Conservation (phyloP, 2,329 filamentous ascomycete genomes). For the Botrytis deweyae region DNA sequence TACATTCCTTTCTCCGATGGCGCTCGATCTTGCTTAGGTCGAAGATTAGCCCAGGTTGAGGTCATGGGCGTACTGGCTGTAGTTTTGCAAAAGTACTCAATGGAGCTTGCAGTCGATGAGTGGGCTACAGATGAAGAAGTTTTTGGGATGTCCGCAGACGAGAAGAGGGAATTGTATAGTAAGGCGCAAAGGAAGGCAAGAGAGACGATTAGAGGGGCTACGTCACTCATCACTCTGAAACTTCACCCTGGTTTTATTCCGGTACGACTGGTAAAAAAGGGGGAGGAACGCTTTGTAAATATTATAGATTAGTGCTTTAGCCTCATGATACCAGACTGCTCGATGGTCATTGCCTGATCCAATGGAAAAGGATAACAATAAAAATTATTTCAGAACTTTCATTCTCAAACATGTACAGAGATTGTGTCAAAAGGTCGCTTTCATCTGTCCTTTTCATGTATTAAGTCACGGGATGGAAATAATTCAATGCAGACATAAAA, state of each 20-base stretch:
- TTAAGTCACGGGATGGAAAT: not conserved
- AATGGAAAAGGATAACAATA: not conserved
- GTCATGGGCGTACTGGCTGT: slow-evolving; percentile 39
- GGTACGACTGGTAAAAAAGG: slow-evolving; percentile 66
- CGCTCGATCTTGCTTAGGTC: slow-evolving; percentile 42
- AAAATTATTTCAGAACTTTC: not conserved
- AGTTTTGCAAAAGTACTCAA: slow-evolving; percentile 33
- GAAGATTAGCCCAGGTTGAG: slow-evolving; percentile 42
- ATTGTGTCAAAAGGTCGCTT: not conserved
- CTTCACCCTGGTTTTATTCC: slow-evolving; percentile 59
- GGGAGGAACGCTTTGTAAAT: slow-evolving; percentile 64
- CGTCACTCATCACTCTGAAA: slow-evolving; percentile 69
- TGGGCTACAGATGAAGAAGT: slow-evolving; percentile 37
- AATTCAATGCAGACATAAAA: not conserved
- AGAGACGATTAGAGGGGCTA: slow-evolving; percentile 44
- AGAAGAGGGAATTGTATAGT: slow-evolving; percentile 32
- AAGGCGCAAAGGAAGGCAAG: slow-evolving; percentile 47
- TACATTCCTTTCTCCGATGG: slow-evolving; percentile 42
- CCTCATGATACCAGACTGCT: slow-evolving; percentile 14
- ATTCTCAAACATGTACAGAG: not conserved
- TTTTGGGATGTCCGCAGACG: slow-evolving; percentile 27
- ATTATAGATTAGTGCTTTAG: slow-evolving; percentile 29
- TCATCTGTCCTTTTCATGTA: not conserved
- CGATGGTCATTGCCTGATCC: not conserved
- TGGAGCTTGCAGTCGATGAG: slow-evolving; percentile 36